These are phyloP conservation scores for Dispira parvispora DNA, from an alignment of 192 early-diverging fungal species.

Conservation along the genomic window DNA sequence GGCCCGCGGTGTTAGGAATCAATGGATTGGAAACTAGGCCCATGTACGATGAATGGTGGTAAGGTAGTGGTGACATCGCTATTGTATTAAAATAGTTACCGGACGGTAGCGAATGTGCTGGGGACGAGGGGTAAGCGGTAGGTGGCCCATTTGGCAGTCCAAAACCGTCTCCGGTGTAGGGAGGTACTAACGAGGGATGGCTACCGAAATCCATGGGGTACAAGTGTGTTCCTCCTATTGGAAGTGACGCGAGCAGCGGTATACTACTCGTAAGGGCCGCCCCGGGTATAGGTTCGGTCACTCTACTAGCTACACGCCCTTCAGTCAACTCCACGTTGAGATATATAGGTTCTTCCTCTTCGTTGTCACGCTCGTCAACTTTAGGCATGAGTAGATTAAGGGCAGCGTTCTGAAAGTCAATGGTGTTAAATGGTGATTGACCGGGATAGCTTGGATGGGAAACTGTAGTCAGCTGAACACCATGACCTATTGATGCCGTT, in stretches of 20 bases:
- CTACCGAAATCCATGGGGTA: neutral
- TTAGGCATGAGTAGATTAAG: too few relatives aligned
- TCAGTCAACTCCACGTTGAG: neutral
- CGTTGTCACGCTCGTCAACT: too few relatives aligned
- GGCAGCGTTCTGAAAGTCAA: too few relatives aligned
- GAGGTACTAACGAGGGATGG: neutral
- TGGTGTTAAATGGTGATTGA: too few relatives aligned
- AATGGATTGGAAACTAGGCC: too few relatives aligned
- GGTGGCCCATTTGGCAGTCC: neutral
- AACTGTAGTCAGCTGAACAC: too few relatives aligned
- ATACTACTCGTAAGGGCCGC: neutral
- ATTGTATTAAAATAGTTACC: neutral
- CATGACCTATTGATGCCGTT: too few relatives aligned
- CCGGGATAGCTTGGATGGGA: too few relatives aligned
- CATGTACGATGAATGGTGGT: too few relatives aligned
- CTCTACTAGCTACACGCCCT: constrained; percentile 1
- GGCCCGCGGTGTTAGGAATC: too few relatives aligned
- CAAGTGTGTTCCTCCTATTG: neutral
- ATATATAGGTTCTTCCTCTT: neutral
- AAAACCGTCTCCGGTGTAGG: neutral
- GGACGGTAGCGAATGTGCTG: neutral
- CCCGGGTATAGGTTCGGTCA: neutral
- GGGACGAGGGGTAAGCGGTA: neutral
- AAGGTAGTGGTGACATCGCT: too few relatives aligned
- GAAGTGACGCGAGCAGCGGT: neutral